These are phyloP conservation scores for Ogataea chonburiensis DNA, from an alignment of 805 yeast species.

Conservation along the genomic window DNA sequence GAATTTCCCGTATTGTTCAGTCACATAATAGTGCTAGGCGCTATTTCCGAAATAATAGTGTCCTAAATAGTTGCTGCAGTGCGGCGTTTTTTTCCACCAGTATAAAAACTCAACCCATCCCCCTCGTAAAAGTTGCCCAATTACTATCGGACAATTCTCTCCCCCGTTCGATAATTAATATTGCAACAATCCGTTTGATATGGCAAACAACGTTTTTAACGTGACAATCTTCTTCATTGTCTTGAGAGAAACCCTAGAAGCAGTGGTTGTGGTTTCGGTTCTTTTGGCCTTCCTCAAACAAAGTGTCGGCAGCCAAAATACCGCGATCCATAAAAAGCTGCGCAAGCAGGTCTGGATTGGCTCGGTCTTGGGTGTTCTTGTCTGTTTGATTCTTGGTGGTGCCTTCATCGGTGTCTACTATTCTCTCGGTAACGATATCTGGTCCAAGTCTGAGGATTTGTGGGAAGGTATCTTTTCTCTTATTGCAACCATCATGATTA, in stretches of 20 bases:
- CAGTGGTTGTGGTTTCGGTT: constrained; percentile 87
- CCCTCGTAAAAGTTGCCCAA: not conserved
- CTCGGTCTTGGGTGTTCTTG: constrained; percentile 62
- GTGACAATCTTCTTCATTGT: constrained; percentile 83
- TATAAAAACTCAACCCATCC: not conserved
- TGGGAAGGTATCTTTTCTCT: constrained; percentile 97
- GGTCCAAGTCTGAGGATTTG: constrained; percentile 83
- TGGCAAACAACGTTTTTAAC: constrained; percentile 51
- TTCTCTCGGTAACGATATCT: constrained; percentile 73
- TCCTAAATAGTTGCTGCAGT: no score
- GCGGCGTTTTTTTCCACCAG: constrained; percentile 1
- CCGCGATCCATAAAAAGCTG: constrained; percentile 57
- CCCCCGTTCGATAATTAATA: constrained; percentile 11
- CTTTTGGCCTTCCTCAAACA: constrained; percentile 88
- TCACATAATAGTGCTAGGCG: constrained; percentile 1
- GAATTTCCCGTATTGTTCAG: no score
- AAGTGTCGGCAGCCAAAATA: constrained; percentile 56
- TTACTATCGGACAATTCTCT: constrained; percentile 10
- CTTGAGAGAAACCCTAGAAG: constrained; percentile 92
- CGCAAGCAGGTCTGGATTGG: constrained; percentile 89
- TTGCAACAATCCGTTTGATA: constrained; percentile 11
- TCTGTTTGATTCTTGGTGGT: constrained; percentile 84
- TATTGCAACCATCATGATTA: constrained; percentile 84
- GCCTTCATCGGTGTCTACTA: constrained; percentile 95
- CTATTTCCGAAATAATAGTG: constrained; percentile 7